phyloP scores from a whole-genome alignment of 331 rosid genomes.

The Malus hybrid region DNA sequence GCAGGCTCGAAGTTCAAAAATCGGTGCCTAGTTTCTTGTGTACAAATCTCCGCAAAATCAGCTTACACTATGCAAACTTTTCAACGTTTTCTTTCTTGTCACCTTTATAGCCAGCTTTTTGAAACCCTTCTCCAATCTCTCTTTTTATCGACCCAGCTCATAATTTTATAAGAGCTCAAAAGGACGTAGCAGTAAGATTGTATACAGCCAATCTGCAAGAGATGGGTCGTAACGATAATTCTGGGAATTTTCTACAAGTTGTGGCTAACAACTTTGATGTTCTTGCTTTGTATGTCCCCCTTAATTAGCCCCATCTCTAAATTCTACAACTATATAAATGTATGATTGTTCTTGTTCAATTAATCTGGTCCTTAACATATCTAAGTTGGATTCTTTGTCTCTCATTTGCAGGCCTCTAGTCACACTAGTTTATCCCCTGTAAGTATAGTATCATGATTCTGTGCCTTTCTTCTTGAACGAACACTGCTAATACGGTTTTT shows the following conservation, averaged over 20 bases:
- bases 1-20: background rate
- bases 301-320: background rate
- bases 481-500: background rate
- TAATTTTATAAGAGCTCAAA: background rate
- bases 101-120: slow-evolving; percentile 9
- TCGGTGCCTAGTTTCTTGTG: slow-evolving; percentile 81
- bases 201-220: background rate
- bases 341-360: background rate
- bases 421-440: slow-evolving; percentile 84
- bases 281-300: slow-evolving; percentile 64
- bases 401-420: slow-evolving; percentile 61
- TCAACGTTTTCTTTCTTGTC: background rate
- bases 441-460: slow-evolving; percentile 20
- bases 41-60: slow-evolving; percentile 32
- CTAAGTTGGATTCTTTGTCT: background rate
- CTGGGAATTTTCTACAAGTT: slow-evolving; percentile 67
- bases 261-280: slow-evolving; percentile 75
- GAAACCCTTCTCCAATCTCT: background rate
- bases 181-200: background rate
- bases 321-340: background rate
- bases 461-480: background rate
- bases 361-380: background rate
- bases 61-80: slow-evolving; percentile 26
- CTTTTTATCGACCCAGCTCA: background rate
- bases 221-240: slow-evolving; percentile 38